Evolutionary conservation across 2,329 filamentous ascomycete species (phyloP), one percentile per base, ranked within the genome.

Genomic region (Juglanconis juglandina): DNA sequence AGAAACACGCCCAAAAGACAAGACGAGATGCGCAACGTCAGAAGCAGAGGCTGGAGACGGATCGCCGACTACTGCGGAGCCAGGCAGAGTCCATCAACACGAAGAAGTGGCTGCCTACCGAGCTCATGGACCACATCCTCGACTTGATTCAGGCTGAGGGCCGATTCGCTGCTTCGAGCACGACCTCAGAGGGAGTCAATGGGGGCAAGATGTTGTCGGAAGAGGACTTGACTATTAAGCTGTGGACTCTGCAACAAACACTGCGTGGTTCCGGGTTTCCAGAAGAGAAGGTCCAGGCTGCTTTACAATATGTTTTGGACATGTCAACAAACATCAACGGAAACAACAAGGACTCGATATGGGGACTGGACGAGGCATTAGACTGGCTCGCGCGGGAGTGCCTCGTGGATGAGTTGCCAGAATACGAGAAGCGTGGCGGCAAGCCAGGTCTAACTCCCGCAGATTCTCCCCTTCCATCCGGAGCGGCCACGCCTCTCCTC

Each of bases 341-440:
- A 10, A 76, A 77, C 24, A 79, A 73, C 62, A 88, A 86, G 66
- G 89, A 92, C 64, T 81, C 81, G 48, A 83, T 92, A 13, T 96
- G 92, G 90, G 92, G 93, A 9, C 77, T 98, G 41, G 89, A 96
- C 63, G 93, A 96, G 74, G 87, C 90, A 33, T 73, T 99, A 24
- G 91, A 97, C 67, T 96, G 92, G 91, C 81, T 98, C 57, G 91
- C 92, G n/a, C 79, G 91, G 65, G 85, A 95, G 70, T 91, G 88
- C 67, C 76, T 81, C 13, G 76, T 81, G 64, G 83, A 87, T 1
- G 88, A 93, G 67, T 79, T 94, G 41, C 89, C 89, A 5, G 81
- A 86, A 51, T 96, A 95, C 71, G 86, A 89, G 24, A 80, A 79
- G 59, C 76, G 71, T 56, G 13, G n/a, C 32, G 67, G 68, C 13